Percentiles rank a stretch among this genome's conserved stretches.
Evolutionary conservation across 2,329 filamentous ascomycete species (phyloP).

Genomic region (Balansia obtecta): DNA sequence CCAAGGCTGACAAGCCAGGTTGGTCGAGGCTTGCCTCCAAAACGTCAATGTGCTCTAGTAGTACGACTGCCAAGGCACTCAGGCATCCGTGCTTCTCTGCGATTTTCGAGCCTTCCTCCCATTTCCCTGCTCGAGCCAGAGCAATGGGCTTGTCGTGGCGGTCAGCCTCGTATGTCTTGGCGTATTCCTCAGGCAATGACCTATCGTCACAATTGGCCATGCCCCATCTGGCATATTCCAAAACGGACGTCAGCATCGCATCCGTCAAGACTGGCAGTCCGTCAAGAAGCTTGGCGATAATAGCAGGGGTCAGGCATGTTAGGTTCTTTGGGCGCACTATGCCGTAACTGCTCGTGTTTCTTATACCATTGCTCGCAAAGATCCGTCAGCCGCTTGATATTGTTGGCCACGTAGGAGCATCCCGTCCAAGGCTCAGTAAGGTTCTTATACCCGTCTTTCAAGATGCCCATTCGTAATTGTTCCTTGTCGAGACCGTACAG

Average conservation of each 20-base stretch:
- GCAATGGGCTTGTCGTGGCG: slow-evolving; percentile 39
- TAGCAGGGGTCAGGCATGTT: slow-evolving; percentile 24
- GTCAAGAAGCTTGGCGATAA: slow-evolving; percentile 33
- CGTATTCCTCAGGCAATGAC: slow-evolving; percentile 31
- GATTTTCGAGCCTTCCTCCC: slow-evolving; percentile 44
- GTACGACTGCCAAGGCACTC: slow-evolving; percentile 41
- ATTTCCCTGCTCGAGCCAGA: slow-evolving; percentile 41
- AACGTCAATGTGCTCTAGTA: slow-evolving; percentile 39
- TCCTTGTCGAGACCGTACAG: slow-evolving; percentile 64
- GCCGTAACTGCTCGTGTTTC: slow-evolving; percentile 25
- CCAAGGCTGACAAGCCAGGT: slow-evolving; percentile 15
- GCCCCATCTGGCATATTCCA: slow-evolving; percentile 41
- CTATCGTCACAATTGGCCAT: slow-evolving; percentile 31
- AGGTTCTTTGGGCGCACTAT: slow-evolving; percentile 17
- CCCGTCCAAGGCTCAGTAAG: slow-evolving; percentile 84
- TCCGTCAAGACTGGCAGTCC: slow-evolving; percentile 40
- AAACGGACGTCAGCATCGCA: slow-evolving; percentile 39
- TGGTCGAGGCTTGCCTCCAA: slow-evolving; percentile 18
- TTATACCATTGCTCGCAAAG: slow-evolving; percentile 44
- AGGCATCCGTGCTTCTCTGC: slow-evolving; percentile 46
- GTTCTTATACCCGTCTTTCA: slow-evolving; percentile 50
- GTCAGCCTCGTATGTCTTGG: slow-evolving; percentile 35
- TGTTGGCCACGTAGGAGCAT: slow-evolving; percentile 47
- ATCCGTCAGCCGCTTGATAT: slow-evolving; percentile 46
- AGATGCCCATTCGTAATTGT: slow-evolving; percentile 50